Base-by-base conservation (phyloP, 2,329 filamentous ascomycete species). In the Talaromyces pinophilus region DNA sequence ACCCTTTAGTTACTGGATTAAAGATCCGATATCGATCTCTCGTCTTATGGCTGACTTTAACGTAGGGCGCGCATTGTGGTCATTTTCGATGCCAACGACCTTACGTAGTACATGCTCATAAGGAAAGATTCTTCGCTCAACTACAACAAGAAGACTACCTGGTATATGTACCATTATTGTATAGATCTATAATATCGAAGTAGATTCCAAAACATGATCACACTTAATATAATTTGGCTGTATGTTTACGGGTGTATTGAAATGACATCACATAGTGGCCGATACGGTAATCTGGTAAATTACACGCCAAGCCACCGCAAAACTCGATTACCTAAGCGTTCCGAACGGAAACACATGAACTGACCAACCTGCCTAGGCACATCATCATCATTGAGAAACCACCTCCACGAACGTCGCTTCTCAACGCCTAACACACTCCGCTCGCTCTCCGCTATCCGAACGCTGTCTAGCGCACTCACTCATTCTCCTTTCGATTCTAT, bases 311-410 rank as follows among this genome's bases (percentile, higher is more conserved):
- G 44, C 42, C 54, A 38, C 62, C 30, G 62, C 63, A 28, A 59
- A 64, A 50, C 35, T 30, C 8, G 63, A 44, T 65, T 65, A 65
- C 30, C 42, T 65, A 59, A 65, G 63, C 63, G 57, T 52, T 40
- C 57, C 57, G 46, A 35, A 46, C 38, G 35, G 59, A 66, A 59
- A 64, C 42, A 50, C 55, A 59, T 42, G 35, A 59, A 59, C 25
- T 22, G 19, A 28, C 19, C 65, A 59, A 17, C 62, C 50, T 54
- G 15, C 62, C 57, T 60, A 63, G 59, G 38, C 44, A 65, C 64
- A 62, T 33, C 28, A 42, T 62, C 60, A 35, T 62, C 60, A 33
- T 62, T 33, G n/a, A 13, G n/a, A 50, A 35, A 6, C 28, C 38
- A 62, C 22, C 59, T 50, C 50, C n/a, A 50, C 44, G 62, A 57